These are phyloP conservation scores for Alliaria petiolata DNA, from an alignment of 345 rosid genomes.

Conservation along the genomic window DNA sequence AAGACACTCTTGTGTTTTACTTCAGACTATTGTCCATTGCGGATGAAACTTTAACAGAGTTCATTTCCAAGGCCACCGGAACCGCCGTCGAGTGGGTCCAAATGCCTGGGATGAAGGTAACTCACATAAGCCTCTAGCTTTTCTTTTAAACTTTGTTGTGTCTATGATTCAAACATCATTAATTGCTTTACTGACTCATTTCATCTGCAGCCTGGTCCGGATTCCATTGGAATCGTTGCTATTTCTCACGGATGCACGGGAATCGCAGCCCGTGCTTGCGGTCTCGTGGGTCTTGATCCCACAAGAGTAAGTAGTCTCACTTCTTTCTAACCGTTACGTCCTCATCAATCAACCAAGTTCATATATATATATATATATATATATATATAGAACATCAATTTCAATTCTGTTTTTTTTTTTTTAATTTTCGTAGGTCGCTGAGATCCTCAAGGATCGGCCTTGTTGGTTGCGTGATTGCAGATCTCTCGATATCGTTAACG, in stretches of 20 bases:
- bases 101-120: conserved; percentile 97
- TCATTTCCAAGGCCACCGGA: conserved; percentile 99
- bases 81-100: conserved; percentile 99
- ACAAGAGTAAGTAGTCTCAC: conserved; percentile 62
- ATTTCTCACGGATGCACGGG: conserved; percentile 98
- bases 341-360: not conserved
- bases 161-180: not conserved
- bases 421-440: conserved; percentile 83
- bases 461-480: conserved; percentile 94
- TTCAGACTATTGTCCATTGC: conserved; percentile 80
- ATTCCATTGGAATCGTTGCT: conserved; percentile 99
- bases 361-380: not conserved
- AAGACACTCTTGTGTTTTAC: not conserved
- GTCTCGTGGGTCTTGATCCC: conserved; percentile 97
- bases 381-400: not conserved
- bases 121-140: not conserved
- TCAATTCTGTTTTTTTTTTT: not conserved
- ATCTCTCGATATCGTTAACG: conserved; percentile 79
- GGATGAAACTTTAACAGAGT: conserved; percentile 99
- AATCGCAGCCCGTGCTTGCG: conserved; percentile 98
- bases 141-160: not conserved
- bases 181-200: not conserved
- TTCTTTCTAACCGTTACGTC: not conserved
- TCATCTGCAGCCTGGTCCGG: conserved; percentile 98
- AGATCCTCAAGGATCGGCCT: conserved; percentile 94